Conservation (phyloP, 2,329 filamentous ascomycete genomes). For the Calonectria honghensis region DNA sequence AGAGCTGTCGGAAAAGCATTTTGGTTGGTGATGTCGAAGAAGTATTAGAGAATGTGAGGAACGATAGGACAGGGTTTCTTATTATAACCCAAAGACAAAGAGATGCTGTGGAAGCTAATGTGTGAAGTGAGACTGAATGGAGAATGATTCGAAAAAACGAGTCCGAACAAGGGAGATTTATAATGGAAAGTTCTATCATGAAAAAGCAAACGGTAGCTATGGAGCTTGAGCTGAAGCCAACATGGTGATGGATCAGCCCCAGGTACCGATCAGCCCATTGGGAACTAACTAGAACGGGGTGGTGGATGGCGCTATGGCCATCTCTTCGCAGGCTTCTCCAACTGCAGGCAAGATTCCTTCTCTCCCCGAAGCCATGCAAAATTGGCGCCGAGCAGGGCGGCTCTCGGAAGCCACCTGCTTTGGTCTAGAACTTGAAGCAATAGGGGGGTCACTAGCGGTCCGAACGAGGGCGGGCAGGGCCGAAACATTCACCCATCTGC, state of each 20-base stretch:
- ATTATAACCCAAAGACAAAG: not conserved
- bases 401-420: not conserved
- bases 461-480: too few species aligned
- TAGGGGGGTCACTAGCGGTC: not conserved
- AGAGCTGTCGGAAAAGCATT: conserved; percentile 21
- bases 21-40: not conserved
- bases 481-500: too few species aligned
- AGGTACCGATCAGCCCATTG: not conserved
- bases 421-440: conserved; percentile 22
- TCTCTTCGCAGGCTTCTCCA: conserved; percentile 7
- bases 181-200: not conserved
- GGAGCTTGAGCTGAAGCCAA: not conserved
- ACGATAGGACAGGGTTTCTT: conserved; percentile 6
- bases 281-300: not conserved
- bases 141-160: too few species aligned
- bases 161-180: not conserved
- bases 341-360: conserved; percentile 3
- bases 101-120: not conserved
- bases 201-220: not conserved
- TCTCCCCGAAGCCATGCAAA: not conserved
- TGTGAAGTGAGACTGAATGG: not conserved
- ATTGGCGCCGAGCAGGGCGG: not conserved
- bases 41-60: not conserved
- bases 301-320: not conserved
- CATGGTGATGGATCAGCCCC: not conserved